Evolutionary conservation across 2,329 filamentous ascomycete genomes (phyloP), one percentile per base, ranked within the genome.

Genomic region (Metarhizium anisopliae): DNA sequence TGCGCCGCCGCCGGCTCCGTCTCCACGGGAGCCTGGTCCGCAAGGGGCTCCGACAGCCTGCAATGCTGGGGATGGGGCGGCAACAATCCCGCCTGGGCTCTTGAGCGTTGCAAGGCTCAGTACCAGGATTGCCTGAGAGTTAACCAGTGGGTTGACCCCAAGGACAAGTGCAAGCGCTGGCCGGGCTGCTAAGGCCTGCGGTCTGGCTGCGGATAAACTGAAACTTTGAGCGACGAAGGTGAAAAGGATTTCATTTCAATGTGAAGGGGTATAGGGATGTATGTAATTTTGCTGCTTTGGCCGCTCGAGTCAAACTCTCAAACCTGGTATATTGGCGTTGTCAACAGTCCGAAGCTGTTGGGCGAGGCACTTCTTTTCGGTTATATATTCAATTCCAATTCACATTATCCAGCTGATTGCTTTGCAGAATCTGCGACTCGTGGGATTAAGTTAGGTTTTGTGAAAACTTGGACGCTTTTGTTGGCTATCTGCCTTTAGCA

Each of bases 51-150:
- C 47, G 59, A 59, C 50, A 36, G 53, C 8, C 8, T 52, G 18
- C 30, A 35, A 7, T 61, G 60, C 56, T 67, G 65, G 61, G 67
- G 65, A 49, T 59, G 60, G 20, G 60, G 63, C 47, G 68, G 67
- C 59, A 70, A 71, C 43, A 61, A 62, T 53, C 66, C 65, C 54
- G 59, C 62, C 54, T 68, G 65, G 53, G 66, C 67, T n/a, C 59
- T 60, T 49, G 64, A 61, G 54, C 77, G 78, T 65, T 82, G 79
- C 66, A 66, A 70, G 56, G 67, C 69, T 20, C 79, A 82, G 70
- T 78, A 78, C 61, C 59, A 60, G 3, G 78, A 80, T 62, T 82
- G 78, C 59, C 61, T 78, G 57, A 51, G 42, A 14, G 64, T 68
- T 32, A 81, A 82, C 66, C 64, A 62, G 57, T 60, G 66, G 13